phyloP scores from a whole-genome alignment of 2,329 filamentous ascomycete genomes.

The Davidsoniella virescens region DNA sequence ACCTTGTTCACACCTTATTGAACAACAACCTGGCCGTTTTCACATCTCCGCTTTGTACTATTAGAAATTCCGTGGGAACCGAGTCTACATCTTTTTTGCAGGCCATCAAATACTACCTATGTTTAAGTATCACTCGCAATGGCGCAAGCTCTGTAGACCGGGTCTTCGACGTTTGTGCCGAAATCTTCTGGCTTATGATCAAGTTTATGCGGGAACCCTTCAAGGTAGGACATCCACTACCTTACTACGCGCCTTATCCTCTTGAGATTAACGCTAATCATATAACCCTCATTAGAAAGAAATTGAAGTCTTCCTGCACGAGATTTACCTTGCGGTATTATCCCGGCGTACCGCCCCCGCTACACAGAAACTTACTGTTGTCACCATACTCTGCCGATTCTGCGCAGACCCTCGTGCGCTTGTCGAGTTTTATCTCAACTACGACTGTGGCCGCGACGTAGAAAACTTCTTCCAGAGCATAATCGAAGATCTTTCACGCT shows the following conservation, averaged over 20 bases:
- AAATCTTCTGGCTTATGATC: slow-evolving; percentile 96
- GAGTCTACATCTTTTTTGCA: slow-evolving; percentile 83
- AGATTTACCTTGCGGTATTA: slow-evolving; percentile 85
- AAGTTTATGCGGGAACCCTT: slow-evolving; percentile 86
- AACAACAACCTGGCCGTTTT: slow-evolving; percentile 90
- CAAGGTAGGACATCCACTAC: slow-evolving; percentile 42
- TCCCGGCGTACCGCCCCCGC: slow-evolving; percentile 73
- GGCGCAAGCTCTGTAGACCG: slow-evolving; percentile 81
- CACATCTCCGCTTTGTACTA: slow-evolving; percentile 78
- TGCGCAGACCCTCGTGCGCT: slow-evolving; percentile 74
- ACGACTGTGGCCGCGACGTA: slow-evolving; percentile 87
- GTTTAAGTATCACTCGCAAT: slow-evolving; percentile 85
- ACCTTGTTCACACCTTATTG: slow-evolving; percentile 86
- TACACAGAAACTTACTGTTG: slow-evolving; percentile 84
- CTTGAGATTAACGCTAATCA: neutral
- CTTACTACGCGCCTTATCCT: neutral
- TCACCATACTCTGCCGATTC: slow-evolving; percentile 69
- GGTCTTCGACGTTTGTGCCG: slow-evolving; percentile 89
- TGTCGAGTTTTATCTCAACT: slow-evolving; percentile 94
- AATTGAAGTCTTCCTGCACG: slow-evolving; percentile 92
- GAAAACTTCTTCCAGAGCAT: slow-evolving; percentile 96
- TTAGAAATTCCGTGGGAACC: slow-evolving; percentile 76
- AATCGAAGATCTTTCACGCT: slow-evolving; percentile 81
- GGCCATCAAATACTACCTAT: slow-evolving; percentile 92
- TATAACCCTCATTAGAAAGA: slow-evolving; percentile 49